Conservation (phyloP, 208 protist species). For the Jaenimonas drosophilae region DNA sequence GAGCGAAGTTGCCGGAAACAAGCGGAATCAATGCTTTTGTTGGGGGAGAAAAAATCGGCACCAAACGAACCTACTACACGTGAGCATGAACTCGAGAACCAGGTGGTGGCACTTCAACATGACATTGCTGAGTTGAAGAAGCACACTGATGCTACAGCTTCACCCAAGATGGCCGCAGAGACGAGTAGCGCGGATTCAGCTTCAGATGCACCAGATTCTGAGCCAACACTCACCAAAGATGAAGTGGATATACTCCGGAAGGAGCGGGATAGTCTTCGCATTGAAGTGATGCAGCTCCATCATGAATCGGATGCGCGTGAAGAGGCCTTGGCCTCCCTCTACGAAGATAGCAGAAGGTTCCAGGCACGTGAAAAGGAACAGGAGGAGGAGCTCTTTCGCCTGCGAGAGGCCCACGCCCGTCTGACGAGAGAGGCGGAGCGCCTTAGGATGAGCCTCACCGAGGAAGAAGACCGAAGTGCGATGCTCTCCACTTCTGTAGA, state of each 20-base stretch:
- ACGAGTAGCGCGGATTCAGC: too few species aligned
- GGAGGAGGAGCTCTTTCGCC: conserved; percentile 3
- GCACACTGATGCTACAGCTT: too few species aligned
- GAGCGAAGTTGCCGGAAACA: conserved; percentile 7
- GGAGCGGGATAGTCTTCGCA: conserved; percentile 7
- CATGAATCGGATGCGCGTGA: conserved; percentile 22
- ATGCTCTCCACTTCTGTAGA: neutral
- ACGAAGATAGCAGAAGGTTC: conserved; percentile 19
- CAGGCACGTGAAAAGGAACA: too few species aligned
- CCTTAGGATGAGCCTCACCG: neutral
- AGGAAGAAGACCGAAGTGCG: neutral
- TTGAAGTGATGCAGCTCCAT: conserved; percentile 1
- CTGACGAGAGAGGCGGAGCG: neutral
- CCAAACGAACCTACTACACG: too few species aligned
- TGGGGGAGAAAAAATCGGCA: too few species aligned
- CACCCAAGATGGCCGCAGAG: too few species aligned
- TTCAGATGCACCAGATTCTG: too few species aligned
- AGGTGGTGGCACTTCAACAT: neutral
- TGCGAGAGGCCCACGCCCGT: conserved; percentile 6
- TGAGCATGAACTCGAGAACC: neutral
- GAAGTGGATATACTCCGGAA: conserved; percentile 1
- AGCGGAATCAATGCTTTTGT: conserved; percentile 10
- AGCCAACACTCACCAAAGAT: too few species aligned
- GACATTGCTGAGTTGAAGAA: neutral
- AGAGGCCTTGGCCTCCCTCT: conserved; percentile 29